Percentiles rank a stretch among this genome's conserved stretches.
These are phyloP conservation scores for Immersiella caudata DNA, from an alignment of 495 filamentous ascomycete genomes.

Conservation along the genomic window DNA sequence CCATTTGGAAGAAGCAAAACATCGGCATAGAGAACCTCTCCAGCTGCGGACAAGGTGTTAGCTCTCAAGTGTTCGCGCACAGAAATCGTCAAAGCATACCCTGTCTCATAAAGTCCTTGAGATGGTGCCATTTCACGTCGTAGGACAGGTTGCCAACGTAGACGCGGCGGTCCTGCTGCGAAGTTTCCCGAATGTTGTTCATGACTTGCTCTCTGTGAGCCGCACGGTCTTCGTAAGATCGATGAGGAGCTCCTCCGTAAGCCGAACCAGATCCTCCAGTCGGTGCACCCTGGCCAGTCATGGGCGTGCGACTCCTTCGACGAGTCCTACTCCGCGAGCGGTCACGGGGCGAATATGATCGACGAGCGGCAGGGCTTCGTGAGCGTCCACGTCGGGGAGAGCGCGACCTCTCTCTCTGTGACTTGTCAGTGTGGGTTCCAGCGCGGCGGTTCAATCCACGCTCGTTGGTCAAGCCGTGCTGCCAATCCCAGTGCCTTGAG, in stretches of 20 bases:
- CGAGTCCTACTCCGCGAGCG: constrained; percentile 75
- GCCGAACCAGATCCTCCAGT: constrained; percentile 62
- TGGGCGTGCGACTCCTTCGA: constrained; percentile 82
- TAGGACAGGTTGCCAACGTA: constrained; percentile 99
- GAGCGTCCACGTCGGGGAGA: constrained; percentile 82
- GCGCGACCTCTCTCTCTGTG: constrained; percentile 92
- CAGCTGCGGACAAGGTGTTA: constrained; percentile 62
- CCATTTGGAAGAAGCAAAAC: constrained; percentile 99
- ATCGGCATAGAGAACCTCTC: constrained; percentile 99
- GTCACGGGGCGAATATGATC: constrained; percentile 91
- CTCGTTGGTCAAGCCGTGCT: neutral
- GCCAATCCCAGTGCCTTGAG: neutral
- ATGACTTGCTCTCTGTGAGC: constrained; percentile 93
- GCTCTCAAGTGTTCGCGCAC: constrained; percentile 1
- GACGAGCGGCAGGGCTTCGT: constrained; percentile 62
- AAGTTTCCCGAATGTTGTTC: constrained; percentile 87
- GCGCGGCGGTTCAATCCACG: neutral
- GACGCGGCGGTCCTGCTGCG: constrained; percentile 97
- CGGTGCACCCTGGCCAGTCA: constrained; percentile 72
- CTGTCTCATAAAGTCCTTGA: constrained; percentile 99
- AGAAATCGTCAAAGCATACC: constrained; percentile 61
- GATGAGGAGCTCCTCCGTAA: constrained; percentile 65
- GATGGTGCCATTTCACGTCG: constrained; percentile 99
- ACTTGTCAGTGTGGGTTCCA: constrained; percentile 40
- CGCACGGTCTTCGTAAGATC: constrained; percentile 81